Evolutionary conservation across 179 eudicot species (phyloP).

Genomic region (Spinacia oleracea): DNA sequence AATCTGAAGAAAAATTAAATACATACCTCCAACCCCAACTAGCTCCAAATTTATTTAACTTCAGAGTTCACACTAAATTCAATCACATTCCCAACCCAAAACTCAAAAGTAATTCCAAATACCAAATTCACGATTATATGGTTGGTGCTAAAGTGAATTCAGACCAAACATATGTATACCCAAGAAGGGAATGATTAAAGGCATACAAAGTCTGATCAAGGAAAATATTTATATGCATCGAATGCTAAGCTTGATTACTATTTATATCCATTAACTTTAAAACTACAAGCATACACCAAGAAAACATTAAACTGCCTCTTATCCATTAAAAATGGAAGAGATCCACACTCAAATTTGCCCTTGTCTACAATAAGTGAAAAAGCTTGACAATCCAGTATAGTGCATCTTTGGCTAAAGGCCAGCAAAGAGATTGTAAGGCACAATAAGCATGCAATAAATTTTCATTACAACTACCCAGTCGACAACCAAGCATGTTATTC

Average conservation of each 20-base stretch:
- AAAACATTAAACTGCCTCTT: not conserved
- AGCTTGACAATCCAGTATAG: not conserved
- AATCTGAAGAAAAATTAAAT: not conserved
- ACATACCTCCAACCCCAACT: not conserved
- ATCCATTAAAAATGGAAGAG: not conserved
- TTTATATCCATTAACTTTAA: too few relatives aligned
- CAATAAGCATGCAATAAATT: too few relatives aligned
- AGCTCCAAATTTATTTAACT: not conserved
- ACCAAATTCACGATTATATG: not conserved
- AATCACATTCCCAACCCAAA: not conserved
- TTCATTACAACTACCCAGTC: not conserved
- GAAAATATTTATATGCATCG: not conserved
- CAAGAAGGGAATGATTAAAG: not conserved
- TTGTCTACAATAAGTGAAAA: not conserved
- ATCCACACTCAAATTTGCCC: not conserved
- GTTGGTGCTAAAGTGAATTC: not conserved
- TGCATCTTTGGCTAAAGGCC: too few relatives aligned
- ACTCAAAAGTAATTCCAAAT: not conserved
- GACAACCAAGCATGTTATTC: too few relatives aligned
- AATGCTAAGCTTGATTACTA: too few relatives aligned
- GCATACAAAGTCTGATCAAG: not conserved
- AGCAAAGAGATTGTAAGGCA: too few relatives aligned
- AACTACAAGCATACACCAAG: too few relatives aligned
- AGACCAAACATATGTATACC: not conserved
- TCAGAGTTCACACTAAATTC: too few relatives aligned